phyloP scores from a whole-genome alignment of 2,329 filamentous ascomycete species.

The Leptographium radiaticola region DNA sequence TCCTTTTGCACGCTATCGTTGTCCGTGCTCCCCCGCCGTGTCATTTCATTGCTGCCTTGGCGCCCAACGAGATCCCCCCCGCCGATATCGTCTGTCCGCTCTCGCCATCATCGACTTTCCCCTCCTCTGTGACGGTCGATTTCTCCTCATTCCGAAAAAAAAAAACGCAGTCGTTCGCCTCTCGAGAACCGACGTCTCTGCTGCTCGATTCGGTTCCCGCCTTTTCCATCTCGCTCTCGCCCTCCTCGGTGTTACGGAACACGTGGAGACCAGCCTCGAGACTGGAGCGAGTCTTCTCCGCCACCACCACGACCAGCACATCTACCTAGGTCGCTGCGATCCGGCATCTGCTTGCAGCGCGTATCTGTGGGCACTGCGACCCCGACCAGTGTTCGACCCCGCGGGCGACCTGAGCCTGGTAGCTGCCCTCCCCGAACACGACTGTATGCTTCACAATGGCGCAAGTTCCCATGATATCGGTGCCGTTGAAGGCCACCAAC shows the following conservation, averaged over 20 bases:
- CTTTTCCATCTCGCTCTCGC: too few species aligned
- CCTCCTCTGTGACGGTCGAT: neutral
- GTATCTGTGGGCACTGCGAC: neutral
- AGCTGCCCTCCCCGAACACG: neutral
- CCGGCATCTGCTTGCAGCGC: neutral
- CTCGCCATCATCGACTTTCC: neutral
- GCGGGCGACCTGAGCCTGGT: neutral
- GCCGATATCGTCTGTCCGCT: neutral
- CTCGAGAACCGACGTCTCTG: neutral
- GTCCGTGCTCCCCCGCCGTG: neutral
- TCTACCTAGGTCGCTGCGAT: too few species aligned
- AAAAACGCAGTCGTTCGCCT: neutral
- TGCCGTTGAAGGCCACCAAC: slow-evolving; percentile 85
- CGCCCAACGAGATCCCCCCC: neutral
- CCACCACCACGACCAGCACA: too few species aligned
- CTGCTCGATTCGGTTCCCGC: neutral
- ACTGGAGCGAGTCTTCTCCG: too few species aligned
- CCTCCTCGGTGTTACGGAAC: too few species aligned
- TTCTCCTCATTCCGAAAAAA: neutral
- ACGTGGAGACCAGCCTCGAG: too few species aligned
- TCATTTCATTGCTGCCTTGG: neutral
- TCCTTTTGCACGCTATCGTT: neutral
- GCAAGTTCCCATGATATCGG: slow-evolving; percentile 89
- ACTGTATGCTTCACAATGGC: slow-evolving; percentile 39
- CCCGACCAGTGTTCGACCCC: neutral